phyloP scores from a whole-genome alignment of 257 asterid species.

The Echium plantagineum region DNA sequence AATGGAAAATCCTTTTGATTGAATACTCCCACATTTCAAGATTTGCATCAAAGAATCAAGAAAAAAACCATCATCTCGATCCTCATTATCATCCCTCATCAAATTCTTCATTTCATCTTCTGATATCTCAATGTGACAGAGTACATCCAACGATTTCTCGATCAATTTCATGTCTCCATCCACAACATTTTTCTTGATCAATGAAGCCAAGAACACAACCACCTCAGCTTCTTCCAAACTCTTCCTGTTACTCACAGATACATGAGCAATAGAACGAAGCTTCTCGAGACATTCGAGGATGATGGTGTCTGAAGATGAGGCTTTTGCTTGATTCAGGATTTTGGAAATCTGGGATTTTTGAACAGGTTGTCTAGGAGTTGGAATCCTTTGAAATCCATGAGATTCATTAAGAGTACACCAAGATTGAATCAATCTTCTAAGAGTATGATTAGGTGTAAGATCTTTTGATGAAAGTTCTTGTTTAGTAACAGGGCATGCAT shows the following conservation, averaged over 20 bases:
- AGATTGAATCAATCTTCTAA: slow-evolving; percentile 53
- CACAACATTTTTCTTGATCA: slow-evolving; percentile 12
- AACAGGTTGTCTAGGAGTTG: slow-evolving; percentile 50
- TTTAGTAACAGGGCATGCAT: slow-evolving; percentile 56
- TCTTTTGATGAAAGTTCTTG: slow-evolving; percentile 24
- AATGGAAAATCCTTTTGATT: slow-evolving; percentile 23
- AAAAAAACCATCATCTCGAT: background rate
- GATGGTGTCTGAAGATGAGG: slow-evolving; percentile 7
- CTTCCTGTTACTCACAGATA: slow-evolving; percentile 17
- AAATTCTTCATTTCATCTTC: slow-evolving; percentile 23
- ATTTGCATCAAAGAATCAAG: slow-evolving; percentile 22
- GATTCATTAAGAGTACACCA: slow-evolving; percentile 66
- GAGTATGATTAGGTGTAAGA: slow-evolving; percentile 69
- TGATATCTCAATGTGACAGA: slow-evolving; percentile 35
- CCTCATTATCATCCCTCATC: slow-evolving; percentile 1
- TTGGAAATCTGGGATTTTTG: slow-evolving; percentile 30
- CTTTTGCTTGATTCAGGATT: slow-evolving; percentile 33
- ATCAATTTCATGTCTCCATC: slow-evolving; percentile 1
- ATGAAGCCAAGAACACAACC: slow-evolving; percentile 22
- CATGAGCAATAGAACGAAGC: slow-evolving; percentile 31
- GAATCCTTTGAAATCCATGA: slow-evolving; percentile 36
- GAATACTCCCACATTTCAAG: slow-evolving; percentile 19
- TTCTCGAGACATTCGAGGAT: slow-evolving; percentile 24
- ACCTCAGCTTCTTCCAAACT: slow-evolving; percentile 32
- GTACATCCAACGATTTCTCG: slow-evolving; percentile 33